These are phyloP conservation scores for Pachysandra terminalis DNA, from an alignment of 164 flowering plant genomes.

Conservation along the genomic window DNA sequence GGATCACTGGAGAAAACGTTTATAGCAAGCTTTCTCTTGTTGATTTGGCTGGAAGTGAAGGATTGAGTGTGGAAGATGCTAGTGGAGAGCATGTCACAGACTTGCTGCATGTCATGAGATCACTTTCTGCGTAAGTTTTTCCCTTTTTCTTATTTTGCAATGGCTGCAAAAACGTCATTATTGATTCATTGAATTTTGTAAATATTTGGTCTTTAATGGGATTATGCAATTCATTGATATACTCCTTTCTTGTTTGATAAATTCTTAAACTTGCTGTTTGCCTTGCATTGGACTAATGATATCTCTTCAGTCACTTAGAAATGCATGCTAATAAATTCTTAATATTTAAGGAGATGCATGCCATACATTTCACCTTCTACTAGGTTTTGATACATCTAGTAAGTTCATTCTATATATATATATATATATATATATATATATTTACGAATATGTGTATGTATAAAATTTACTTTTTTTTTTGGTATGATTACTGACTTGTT, in stretches of 20 bases:
- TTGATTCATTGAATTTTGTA: not conserved
- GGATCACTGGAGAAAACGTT: conserved; percentile 64
- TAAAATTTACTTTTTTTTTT: no score
- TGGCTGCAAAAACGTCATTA: no score
- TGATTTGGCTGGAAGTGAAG: conserved; percentile 96
- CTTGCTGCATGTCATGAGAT: conserved; percentile 85
- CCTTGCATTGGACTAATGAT: not conserved
- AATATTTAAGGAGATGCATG: not conserved
- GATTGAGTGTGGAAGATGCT: conserved; percentile 57
- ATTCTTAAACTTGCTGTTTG: no score
- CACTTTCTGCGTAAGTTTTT: conserved; percentile 86
- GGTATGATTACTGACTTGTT: no score
- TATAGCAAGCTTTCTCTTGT: conserved; percentile 93
- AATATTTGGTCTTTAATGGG: not conserved
- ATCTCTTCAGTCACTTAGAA: not conserved
- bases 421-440: no score
- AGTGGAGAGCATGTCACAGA: conserved; percentile 84
- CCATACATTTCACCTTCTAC: not conserved
- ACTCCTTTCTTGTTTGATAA: not conserved
- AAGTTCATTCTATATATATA: no score
- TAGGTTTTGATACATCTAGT: no score
- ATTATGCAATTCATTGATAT: not conserved
- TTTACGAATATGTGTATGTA: no score
- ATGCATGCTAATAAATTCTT: not conserved
- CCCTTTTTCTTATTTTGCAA: not conserved